Conservation (phyloP, 1,284 basidiomycete species). For the Leccinum huronense region DNA sequence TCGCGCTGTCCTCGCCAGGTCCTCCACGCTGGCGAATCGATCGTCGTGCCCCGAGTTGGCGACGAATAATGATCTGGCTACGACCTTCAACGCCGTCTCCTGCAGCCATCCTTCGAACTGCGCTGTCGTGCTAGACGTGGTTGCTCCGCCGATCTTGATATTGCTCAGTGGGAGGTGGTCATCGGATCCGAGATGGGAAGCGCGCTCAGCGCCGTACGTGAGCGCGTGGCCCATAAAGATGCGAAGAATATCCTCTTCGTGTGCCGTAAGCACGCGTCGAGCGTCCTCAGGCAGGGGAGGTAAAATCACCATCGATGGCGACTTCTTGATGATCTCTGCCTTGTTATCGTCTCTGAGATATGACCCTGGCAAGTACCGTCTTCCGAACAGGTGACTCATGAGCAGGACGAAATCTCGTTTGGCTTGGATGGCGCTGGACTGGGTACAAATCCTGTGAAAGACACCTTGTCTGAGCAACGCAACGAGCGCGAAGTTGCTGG, state of each 20-base stretch:
- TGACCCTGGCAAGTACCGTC: conserved; percentile 48
- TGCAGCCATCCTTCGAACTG: conserved; percentile 38
- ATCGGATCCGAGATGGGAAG: conserved; percentile 37
- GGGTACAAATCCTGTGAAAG: conserved; percentile 54
- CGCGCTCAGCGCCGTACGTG: conserved; percentile 44
- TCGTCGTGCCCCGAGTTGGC: conserved; percentile 51
- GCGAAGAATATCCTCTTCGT: conserved; percentile 50
- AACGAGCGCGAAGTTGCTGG: conserved; percentile 65
- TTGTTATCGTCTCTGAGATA: conserved; percentile 41
- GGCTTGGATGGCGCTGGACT: conserved; percentile 39
- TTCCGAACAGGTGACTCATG: conserved; percentile 59
- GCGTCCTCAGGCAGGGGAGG: conserved; percentile 47
- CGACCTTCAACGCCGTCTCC: conserved; percentile 37
- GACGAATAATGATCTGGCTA: conserved; percentile 56
- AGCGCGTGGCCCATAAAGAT: conserved; percentile 57
- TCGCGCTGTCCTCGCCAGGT: too few species aligned
- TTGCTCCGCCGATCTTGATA: conserved; percentile 21
- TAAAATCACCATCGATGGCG: conserved; percentile 56
- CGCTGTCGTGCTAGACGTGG: neutral
- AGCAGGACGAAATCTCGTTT: conserved; percentile 52
- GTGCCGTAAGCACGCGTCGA: conserved; percentile 41
- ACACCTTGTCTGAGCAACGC: conserved; percentile 56
- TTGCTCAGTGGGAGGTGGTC: conserved; percentile 48
- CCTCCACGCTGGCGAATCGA: too few species aligned
- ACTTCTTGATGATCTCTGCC: conserved; percentile 41